A percentile compares a stretch with the other conserved stretches of the same genome.
phyloP scores from a whole-genome alignment of 2,329 filamentous ascomycete species.

The Ceratocystiopsis sp. region DNA sequence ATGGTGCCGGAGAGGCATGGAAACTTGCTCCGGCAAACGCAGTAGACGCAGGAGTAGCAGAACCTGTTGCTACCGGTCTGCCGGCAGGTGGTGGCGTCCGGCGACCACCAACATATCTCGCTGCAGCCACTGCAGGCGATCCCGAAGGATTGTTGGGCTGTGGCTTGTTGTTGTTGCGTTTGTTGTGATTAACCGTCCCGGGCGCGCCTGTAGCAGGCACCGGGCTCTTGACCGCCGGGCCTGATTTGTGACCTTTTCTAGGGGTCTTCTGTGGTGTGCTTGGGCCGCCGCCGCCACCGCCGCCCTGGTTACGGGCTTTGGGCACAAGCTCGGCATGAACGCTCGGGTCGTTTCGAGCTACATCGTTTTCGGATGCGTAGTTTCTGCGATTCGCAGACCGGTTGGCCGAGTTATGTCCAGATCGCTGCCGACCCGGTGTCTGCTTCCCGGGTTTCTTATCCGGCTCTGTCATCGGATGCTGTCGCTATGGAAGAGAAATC shows the following conservation, averaged over 20 bases:
- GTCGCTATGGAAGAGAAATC: no score
- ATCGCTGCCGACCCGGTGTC: slow-evolving; percentile 24
- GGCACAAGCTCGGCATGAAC: slow-evolving; percentile 17
- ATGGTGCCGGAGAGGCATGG: slow-evolving; percentile 83
- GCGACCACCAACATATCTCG: slow-evolving; percentile 18
- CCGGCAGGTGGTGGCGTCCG: slow-evolving; percentile 27
- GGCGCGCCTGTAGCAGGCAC: slow-evolving; percentile 12
- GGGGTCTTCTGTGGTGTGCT: slow-evolving; percentile 6
- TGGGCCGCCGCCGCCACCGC: slow-evolving; percentile 1
- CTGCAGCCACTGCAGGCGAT: slow-evolving; percentile 22
- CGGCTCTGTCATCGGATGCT: no score
- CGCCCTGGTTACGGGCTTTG: neutral
- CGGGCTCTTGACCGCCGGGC: slow-evolving; percentile 9
- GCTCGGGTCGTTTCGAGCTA: slow-evolving; percentile 17
- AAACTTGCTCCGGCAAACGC: slow-evolving; percentile 89
- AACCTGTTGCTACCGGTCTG: slow-evolving; percentile 18
- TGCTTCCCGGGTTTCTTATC: slow-evolving; percentile 9
- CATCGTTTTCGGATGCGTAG: slow-evolving; percentile 44
- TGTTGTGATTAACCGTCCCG: slow-evolving; percentile 12
- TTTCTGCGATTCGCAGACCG: slow-evolving; percentile 27
- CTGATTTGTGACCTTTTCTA: no score
- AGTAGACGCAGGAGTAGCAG: slow-evolving; percentile 19
- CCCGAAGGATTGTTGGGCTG: slow-evolving; percentile 16
- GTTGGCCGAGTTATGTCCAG: slow-evolving; percentile 21
- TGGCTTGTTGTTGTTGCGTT: slow-evolving; percentile 14